A percentile compares a stretch with the other conserved stretches of the same genome.
phyloP scores from a whole-genome alignment of 2,329 filamentous ascomycete species.

The Aureobasidium namibiae region DNA sequence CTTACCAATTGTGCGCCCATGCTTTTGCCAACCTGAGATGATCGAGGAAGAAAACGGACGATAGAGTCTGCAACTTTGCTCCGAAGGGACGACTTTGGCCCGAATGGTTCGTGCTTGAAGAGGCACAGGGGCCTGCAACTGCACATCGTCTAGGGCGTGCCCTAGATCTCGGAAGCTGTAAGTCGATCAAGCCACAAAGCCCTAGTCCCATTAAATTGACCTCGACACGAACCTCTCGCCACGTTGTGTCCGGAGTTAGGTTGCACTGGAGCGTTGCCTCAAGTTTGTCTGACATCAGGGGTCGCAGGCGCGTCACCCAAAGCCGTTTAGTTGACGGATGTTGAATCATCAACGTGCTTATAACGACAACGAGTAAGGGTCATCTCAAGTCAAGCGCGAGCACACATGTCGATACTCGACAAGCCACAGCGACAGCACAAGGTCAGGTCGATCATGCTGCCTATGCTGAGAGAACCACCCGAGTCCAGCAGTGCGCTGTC shows the following conservation, averaged over 20 bases:
- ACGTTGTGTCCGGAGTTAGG: background rate
- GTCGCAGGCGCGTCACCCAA: background rate
- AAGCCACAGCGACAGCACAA: background rate
- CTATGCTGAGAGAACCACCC: background rate
- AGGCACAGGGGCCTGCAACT: background rate
- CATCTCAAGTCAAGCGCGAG: background rate
- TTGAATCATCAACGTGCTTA: background rate
- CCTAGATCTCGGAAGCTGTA: background rate
- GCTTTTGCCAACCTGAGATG: background rate
- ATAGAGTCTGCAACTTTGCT: background rate
- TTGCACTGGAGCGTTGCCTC: background rate
- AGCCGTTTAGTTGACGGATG: background rate
- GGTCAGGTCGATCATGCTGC: background rate
- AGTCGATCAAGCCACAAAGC: background rate
- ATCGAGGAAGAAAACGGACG: background rate
- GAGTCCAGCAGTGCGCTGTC: too few relatives aligned
- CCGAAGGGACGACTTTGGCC: background rate
- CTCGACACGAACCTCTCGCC: background rate
- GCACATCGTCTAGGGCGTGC: background rate
- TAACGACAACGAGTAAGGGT: background rate
- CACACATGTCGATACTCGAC: background rate
- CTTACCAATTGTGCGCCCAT: background rate
- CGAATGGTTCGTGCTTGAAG: background rate
- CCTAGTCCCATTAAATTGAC: background rate
- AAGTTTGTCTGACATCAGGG: background rate